phyloP scores from a whole-genome alignment of 805 yeast genomes.

The Schwanniomyces sp. region DNA sequence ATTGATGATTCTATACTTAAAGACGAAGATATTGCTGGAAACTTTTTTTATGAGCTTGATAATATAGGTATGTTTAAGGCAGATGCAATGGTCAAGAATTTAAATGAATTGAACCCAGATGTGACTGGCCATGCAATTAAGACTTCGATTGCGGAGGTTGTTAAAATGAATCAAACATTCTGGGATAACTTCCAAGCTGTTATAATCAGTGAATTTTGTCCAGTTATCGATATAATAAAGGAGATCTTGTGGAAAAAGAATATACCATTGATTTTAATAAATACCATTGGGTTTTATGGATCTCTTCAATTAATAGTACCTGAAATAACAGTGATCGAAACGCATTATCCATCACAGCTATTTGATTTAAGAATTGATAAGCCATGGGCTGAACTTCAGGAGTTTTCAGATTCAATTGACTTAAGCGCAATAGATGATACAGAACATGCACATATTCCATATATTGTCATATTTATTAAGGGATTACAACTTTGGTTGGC shows the following conservation, averaged over 20 bases:
- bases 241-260: conserved; percentile 38
- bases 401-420: conserved; percentile 51
- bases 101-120: conserved; percentile 63
- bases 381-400: conserved; percentile 71
- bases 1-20: conserved; percentile 47
- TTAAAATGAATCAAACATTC: conserved; percentile 12
- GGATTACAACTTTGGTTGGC: conserved; percentile 46
- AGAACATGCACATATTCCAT: conserved; percentile 68
- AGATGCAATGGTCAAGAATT: conserved; percentile 32
- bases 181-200: conserved; percentile 58
- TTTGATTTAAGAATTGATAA: conserved; percentile 65
- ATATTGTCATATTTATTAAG: conserved; percentile 57
- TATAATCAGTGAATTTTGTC: conserved; percentile 33
- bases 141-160: conserved; percentile 10
- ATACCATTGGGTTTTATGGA: conserved; percentile 67
- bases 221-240: conserved; percentile 25
- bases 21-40: conserved; percentile 48
- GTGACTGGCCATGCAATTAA: conserved; percentile 37
- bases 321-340: conserved; percentile 69
- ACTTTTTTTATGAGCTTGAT: conserved; percentile 57
- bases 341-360: conserved; percentile 63
- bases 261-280: conserved; percentile 56
- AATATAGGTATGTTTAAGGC: conserved; percentile 47
- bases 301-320: conserved; percentile 48
- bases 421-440: conserved; percentile 44